These are phyloP conservation scores for Yamadazyma tumulicola DNA, from an alignment of 805 yeast genomes.

Conservation along the genomic window DNA sequence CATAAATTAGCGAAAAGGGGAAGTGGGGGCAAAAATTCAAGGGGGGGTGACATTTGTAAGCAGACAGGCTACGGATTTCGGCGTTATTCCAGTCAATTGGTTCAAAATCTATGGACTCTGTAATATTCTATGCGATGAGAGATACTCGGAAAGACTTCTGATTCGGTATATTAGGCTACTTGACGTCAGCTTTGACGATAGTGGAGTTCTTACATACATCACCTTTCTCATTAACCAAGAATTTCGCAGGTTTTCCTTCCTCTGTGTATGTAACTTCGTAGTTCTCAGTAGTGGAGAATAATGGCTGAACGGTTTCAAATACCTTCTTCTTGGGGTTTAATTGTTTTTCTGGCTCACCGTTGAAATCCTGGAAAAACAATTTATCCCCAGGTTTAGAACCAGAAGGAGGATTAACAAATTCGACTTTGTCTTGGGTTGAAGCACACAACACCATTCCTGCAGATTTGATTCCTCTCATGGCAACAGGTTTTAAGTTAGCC, in stretches of 20 bases:
- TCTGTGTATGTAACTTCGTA: constrained; percentile 78
- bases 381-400: constrained; percentile 95
- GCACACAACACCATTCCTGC: constrained; percentile 97
- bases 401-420: constrained; percentile 91
- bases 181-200: constrained; percentile 70
- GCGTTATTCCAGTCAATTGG: too few species aligned
- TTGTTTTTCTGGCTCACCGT: constrained; percentile 85
- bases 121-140: too few species aligned
- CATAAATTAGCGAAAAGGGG: too few species aligned
- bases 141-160: too few species aligned
- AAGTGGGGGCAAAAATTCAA: too few species aligned
- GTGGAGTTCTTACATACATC: constrained; percentile 71
- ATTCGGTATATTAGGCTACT: constrained; percentile 12
- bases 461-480: constrained; percentile 96
- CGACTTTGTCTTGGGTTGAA: constrained; percentile 70
- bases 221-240: constrained; percentile 77
- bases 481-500: constrained; percentile 96
- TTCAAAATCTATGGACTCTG: too few species aligned
- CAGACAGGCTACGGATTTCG: too few species aligned
- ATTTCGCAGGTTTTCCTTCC: constrained; percentile 70
- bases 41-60: too few species aligned
- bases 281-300: constrained; percentile 73
- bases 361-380: constrained; percentile 88
- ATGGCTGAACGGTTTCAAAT: constrained; percentile 94
- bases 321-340: constrained; percentile 97